Percentiles rank a stretch among this genome's conserved stretches.
Conservation (phyloP, 345 rosid genomes). For the Kernera saxatilis region DNA sequence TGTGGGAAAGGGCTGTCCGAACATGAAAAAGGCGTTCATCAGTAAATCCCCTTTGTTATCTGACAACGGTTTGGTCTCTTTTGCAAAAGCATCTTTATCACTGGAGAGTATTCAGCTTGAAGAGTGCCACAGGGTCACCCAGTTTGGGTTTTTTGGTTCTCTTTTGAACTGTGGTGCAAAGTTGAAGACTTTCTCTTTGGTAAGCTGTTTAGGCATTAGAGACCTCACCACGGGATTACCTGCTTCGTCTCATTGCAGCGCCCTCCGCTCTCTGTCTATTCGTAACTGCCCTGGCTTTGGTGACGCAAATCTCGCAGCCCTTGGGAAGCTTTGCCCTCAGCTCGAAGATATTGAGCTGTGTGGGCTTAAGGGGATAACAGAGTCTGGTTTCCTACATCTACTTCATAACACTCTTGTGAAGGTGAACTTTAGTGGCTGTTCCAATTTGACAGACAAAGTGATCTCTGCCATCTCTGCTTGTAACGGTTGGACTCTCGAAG, state of each 20-base stretch:
- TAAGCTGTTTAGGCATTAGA: conserved; percentile 67
- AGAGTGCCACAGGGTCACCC: conserved; percentile 96
- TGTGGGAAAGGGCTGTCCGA: conserved; percentile 79
- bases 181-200: conserved; percentile 61
- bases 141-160: conserved; percentile 72
- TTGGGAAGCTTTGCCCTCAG: conserved; percentile 75
- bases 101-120: conserved; percentile 79
- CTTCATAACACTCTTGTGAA: conserved; percentile 58
- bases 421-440: conserved; percentile 71
- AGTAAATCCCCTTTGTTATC: conserved; percentile 55
- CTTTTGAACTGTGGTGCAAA: conserved; percentile 63
- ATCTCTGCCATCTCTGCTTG: conserved; percentile 48
- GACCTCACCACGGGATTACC: conserved; percentile 44
- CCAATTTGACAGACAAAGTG: conserved; percentile 59
- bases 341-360: conserved; percentile 59
- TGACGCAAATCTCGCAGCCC: conserved; percentile 50
- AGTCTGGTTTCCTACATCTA: conserved; percentile 62
- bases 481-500: conserved; percentile 71
- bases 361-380: conserved; percentile 67
- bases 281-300: conserved; percentile 90
- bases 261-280: conserved; percentile 54
- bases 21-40: conserved; percentile 54
- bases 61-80: conserved; percentile 73
- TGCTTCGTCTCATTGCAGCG: conserved; percentile 38
- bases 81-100: conserved; percentile 54